A percentile compares a stretch with the other conserved stretches of the same genome.
Evolutionary conservation across 495 filamentous ascomycete genomes (phyloP).

Genomic region (Ascodesmis nigricans): DNA sequence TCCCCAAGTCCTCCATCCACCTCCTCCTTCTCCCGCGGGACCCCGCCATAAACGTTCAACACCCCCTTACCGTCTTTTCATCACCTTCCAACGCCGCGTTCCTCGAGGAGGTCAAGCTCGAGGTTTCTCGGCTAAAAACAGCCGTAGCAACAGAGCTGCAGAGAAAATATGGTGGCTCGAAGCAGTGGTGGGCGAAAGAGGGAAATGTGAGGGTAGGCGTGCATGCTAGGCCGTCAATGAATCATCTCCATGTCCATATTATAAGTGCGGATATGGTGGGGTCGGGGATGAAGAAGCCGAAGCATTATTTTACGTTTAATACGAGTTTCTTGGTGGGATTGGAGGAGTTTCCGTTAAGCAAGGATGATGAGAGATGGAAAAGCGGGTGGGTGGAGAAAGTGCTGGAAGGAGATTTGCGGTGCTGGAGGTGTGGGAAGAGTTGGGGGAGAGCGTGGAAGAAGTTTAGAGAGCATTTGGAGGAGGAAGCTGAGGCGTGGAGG

Average conservation of each 20-base stretch:
- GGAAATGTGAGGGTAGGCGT: constrained; percentile 55
- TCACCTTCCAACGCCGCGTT: constrained; percentile 47
- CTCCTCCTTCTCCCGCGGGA: constrained; percentile 68
- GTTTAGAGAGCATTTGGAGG: constrained; percentile 58
- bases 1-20: constrained; percentile 68
- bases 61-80: constrained; percentile 67
- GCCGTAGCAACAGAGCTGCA: constrained; percentile 55
- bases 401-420: constrained; percentile 39
- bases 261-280: constrained; percentile 51
- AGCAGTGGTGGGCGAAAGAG: constrained; percentile 68
- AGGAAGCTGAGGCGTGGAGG: constrained; percentile 70
- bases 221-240: constrained; percentile 79
- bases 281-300: constrained; percentile 47
- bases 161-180: constrained; percentile 44
- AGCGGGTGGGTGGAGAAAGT: constrained; percentile 27
- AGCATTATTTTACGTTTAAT: constrained; percentile 71
- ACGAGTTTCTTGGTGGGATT: constrained; percentile 69
- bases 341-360: constrained; percentile 54
- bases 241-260: constrained; percentile 78
- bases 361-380: constrained; percentile 36
- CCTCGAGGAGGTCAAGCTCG: constrained; percentile 36
- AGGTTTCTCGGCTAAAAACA: constrained; percentile 36
- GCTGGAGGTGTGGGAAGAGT: constrained; percentile 63
- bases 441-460: constrained; percentile 50
- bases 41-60: constrained; percentile 33